These are phyloP conservation scores for Metroxylon sagu DNA, from an alignment of 176 grass and related monocot species.

Conservation along the genomic window DNA sequence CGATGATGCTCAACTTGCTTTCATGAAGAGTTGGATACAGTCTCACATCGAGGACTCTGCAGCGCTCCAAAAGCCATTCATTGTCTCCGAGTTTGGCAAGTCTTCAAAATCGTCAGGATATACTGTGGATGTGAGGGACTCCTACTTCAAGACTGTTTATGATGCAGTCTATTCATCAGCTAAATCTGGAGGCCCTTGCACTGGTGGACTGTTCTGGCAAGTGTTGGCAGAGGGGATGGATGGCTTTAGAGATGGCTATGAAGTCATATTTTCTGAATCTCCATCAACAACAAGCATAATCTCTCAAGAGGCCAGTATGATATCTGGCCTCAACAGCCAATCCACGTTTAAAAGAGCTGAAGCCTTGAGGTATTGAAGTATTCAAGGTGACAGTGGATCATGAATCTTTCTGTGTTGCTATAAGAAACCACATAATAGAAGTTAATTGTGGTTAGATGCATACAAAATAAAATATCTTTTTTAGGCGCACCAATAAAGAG, in stretches of 20 bases:
- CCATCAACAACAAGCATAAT: slow-evolving; percentile 45
- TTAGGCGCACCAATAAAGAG: too few relatives aligned
- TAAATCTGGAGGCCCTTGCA: slow-evolving; percentile 33
- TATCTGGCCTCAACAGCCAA: slow-evolving; percentile 13
- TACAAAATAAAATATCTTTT: too few relatives aligned
- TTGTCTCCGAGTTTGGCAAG: slow-evolving; percentile 66
- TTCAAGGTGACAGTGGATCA: too few relatives aligned
- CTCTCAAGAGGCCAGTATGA: slow-evolving; percentile 26
- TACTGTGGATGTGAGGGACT: slow-evolving; percentile 33
- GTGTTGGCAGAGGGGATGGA: slow-evolving; percentile 71
- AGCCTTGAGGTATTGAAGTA: too few relatives aligned
- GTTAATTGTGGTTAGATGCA: too few relatives aligned
- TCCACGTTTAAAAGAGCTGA: background rate
- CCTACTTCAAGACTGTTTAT: slow-evolving; percentile 46
- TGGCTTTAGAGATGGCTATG: slow-evolving; percentile 54
- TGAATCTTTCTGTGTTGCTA: too few relatives aligned
- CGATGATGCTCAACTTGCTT: slow-evolving; percentile 31
- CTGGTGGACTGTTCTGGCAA: slow-evolving; percentile 62
- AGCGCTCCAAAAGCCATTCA: slow-evolving; percentile 42
- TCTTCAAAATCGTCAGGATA: slow-evolving; percentile 35
- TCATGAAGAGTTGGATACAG: slow-evolving; percentile 57
- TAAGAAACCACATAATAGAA: too few relatives aligned
- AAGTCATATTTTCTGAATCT: slow-evolving; percentile 34
- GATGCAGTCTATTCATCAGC: slow-evolving; percentile 42
- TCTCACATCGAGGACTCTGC: slow-evolving; percentile 40